Evolutionary conservation across 345 rosid species (phyloP).

Genomic region (Citrus glauca): DNA sequence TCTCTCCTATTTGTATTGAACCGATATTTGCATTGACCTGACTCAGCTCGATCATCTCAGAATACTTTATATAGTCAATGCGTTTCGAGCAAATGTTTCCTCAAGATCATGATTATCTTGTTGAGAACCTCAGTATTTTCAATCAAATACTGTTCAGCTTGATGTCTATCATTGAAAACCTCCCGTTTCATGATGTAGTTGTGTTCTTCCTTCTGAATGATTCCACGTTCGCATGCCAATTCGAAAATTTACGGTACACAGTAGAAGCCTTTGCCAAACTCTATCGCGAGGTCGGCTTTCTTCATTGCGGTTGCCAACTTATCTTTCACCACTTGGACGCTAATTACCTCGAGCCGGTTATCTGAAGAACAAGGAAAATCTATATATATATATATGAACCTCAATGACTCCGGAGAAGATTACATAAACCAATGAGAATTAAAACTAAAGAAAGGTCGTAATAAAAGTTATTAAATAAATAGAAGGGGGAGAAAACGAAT

Average conservation of each 20-base stretch:
- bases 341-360: slow-evolving; percentile 47
- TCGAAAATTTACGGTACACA: slow-evolving; percentile 62
- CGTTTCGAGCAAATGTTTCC: slow-evolving; percentile 39
- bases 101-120: slow-evolving; percentile 32
- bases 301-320: slow-evolving; percentile 59
- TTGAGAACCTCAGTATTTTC: slow-evolving; percentile 42
- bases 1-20: background rate
- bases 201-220: slow-evolving; percentile 53
- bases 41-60: no score
- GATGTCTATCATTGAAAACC: slow-evolving; percentile 33
- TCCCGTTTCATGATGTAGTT: slow-evolving; percentile 47
- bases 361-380: slow-evolving; percentile 27
- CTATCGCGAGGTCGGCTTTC: slow-evolving; percentile 58
- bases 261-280: slow-evolving; percentile 71
- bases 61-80: no score
- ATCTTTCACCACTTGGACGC: slow-evolving; percentile 82
- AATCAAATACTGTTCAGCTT: slow-evolving; percentile 47
- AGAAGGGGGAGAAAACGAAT: background rate
- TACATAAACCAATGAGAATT: background rate
- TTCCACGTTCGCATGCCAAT: slow-evolving; percentile 62
- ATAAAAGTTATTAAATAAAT: background rate
- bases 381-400: no score
- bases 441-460: background rate
- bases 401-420: no score
- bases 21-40: no score